Evolutionary conservation across 192 early-diverging fungal genomes (phyloP), one percentile per base, ranked within the genome.

Genomic region (Backusella circina): DNA sequence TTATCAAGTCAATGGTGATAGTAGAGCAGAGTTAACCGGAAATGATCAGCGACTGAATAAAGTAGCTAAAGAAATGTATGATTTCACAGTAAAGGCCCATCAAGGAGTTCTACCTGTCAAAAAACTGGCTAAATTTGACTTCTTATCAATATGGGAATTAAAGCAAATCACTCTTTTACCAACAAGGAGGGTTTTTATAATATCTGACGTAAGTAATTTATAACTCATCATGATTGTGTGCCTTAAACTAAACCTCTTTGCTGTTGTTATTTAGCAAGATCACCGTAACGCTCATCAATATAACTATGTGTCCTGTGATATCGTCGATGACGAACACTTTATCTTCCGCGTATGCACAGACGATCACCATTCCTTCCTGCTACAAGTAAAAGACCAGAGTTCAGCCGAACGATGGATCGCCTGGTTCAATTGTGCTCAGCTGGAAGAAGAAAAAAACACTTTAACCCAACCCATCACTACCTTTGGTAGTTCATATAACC

Each of bases 101-200:
- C 71, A 76, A 67, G 79, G 79, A 9, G 39, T 76, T 18, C 31
- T 80, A 16, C 79, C 79, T 28, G 74, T 75, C 18, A 80, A 80
- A 68, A 76, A 80, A 32, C 37, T 38, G 50, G 41, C 51, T 10
- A 30, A 71, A 36, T 76, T 70, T 28, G 64, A 64, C 15, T 73
- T 80, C 8, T 76, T 80, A 28, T 72, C 79, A 21, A 75, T 80
- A 5, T 80, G 79, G 79, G 70, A 80, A 33, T 41, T 80, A 30
- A 72, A 76, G 44, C 67, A 72, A 7, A n/a, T 80, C n/a, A 61
- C 76, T 2, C 36, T 80, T 36, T 51, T 80, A 36, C 79, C 79
- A 1, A 32, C 33, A 8, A 80, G 64, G 10, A 44, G 51, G 8
- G 37, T 36, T 23, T 80, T 80, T 76, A 36, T 80, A 15, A 21